Base-by-base conservation (phyloP, 225 moss, liverwort and hornwort genomes). In the Sphagnum tenellum region DNA sequence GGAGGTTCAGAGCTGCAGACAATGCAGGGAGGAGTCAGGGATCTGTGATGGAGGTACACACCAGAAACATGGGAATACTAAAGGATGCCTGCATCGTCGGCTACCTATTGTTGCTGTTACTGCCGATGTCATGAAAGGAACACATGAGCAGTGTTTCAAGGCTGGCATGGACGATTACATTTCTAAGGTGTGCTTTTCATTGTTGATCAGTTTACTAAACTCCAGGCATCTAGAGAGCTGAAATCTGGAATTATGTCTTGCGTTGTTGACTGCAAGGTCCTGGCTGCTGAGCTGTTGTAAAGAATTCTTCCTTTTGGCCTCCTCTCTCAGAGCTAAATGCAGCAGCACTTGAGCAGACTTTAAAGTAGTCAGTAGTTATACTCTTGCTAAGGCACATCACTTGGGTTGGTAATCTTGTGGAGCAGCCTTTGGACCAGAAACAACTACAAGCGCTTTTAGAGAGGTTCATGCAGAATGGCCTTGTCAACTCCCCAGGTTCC, bases 91-190 rank as follows among this genome's bases (percentile, higher is more conserved):
- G 8, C 91, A 94, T 67, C 78, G 76, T 44, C 84, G 82, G 9
- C 73, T 89, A 44, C 91, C 94, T 5, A 76, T 94, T 48, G 90
- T 91, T 45, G 90, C 94, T 62, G 75, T 94, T 6, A 91, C 94
- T 45, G 94, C 90, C 2, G 89, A 94, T 69, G 87, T 89, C 29
- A 78, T 91, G 70, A 78, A 79, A 53, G 85, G 85, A 64, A 91
- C 90, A 51, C 83, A 89, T 57, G 87, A 85, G 5, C 9, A 76
- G 44, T 94, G 94, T 77, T 75, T 91, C 3, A 63, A 70, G 52
- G 81, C 89, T 0, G 94, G 94, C 55, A 94, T 94, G 91, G 91
- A 94, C 69, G 94, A 94, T 73, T 89, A 87, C 14, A 60, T 94
- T 56, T 79, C 94, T 53, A 94, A 91, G 87, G 94, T 58, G 58